Evolutionary conservation across 371 early-diverging fungal species (phyloP), one percentile per base, ranked within the genome.

Genomic region (Haplosporangium sp.): DNA sequence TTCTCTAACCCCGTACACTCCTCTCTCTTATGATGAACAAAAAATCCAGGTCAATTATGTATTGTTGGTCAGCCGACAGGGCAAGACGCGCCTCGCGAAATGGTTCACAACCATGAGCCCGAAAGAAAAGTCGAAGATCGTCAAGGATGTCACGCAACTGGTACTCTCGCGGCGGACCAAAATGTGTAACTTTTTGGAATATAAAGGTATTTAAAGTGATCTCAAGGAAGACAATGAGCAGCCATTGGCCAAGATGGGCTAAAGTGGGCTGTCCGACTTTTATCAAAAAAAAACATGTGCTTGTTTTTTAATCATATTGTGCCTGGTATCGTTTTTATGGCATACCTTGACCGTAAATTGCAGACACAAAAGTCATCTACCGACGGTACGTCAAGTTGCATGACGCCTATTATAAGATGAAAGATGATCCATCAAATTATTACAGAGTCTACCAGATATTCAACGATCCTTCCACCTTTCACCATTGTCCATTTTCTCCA

Each of bases 121-220:
- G 18, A 98, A 97, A 84, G 98, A 98, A 75, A 98, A 97, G 82
- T 81, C 89, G 52, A 97, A 97, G 82, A 95, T 95, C 69, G 91
- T 97, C 55, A 97, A 96, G 82, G 97, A 99, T 64, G 95, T 97
- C 40, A 93, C 94, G 46, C 93, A 94, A 59, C 87, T 95, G 20
- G 97, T 98, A 1, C 86, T 99, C 13, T 86, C 94, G 52, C 84
- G 99, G 75, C 86, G 93, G 77, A 89, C 96, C 13, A 97, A 96
- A 82, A 95, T 97, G 94, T 98, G 98, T 84, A 99, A 99, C 74
- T 97, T 99, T 70, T 82, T 99, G 62, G 98, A 98, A 84, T 97
- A 96, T 81, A 95, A 95, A 87, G 95, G 95, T 94, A 81, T 37
- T 20, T 20, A 11, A 1, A 65, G 47, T 6, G 42, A 29, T 47